Conservation (phyloP, 2,329 filamentous ascomycete genomes). For the Zymoseptoria brevis region DNA sequence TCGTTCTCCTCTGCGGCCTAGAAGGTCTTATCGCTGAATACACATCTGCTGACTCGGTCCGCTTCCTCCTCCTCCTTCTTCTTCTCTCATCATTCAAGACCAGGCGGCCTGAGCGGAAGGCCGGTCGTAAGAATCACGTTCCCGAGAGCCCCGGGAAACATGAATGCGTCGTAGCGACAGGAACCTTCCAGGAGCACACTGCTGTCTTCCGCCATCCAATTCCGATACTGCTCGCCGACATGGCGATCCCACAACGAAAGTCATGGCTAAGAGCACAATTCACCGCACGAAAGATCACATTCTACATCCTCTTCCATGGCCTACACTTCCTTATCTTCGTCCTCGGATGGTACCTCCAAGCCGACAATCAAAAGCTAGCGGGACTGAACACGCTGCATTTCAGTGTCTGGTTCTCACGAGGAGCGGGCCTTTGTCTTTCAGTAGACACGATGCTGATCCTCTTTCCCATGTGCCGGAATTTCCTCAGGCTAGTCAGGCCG, state of each 20-base stretch:
- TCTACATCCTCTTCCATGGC: slow-evolving; percentile 32
- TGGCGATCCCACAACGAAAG: slow-evolving; percentile 18
- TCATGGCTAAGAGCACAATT: slow-evolving; percentile 30
- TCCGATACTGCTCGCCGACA: neutral
- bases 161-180: neutral
- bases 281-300: slow-evolving; percentile 28
- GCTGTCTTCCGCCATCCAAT: too few relatives aligned
- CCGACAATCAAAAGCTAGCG: slow-evolving; percentile 56
- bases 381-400: slow-evolving; percentile 72
- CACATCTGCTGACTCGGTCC: neutral
- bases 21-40: neutral
- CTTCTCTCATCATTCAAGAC: neutral
- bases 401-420: slow-evolving; percentile 94
- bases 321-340: slow-evolving; percentile 32
- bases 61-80: neutral
- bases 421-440: slow-evolving; percentile 76
- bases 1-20: slow-evolving; percentile 1
- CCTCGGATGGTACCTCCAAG: slow-evolving; percentile 54
- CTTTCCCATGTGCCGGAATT: slow-evolving; percentile 86
- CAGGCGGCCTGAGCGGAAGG: neutral
- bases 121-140: neutral
- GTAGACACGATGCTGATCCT: slow-evolving; percentile 83
- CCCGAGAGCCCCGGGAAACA: neutral
- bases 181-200: neutral
- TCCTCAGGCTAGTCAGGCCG: slow-evolving; percentile 75